Base-by-base conservation (phyloP, 1,139 yeast species). In the Sugiyamaella xylanicola region DNA sequence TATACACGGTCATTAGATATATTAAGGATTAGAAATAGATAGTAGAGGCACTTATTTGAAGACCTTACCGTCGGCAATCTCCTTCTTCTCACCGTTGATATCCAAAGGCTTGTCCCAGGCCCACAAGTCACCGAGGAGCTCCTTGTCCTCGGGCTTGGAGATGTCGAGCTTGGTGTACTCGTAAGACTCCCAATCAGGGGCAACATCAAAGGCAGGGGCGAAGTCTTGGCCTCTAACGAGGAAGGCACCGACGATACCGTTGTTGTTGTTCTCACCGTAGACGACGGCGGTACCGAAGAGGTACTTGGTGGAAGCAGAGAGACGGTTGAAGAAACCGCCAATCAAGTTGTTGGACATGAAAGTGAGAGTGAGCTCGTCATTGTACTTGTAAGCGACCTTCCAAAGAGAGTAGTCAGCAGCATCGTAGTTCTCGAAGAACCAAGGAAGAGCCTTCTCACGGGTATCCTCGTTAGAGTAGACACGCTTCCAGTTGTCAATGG, bases 111-210 rank as follows among this genome's bases (percentile, higher is more conserved):
- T 80, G 74, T 87, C 95, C 93, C 95, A 86, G 64, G 93, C 88
- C 85, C 90, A 85, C 80, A 85, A 76, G 80, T 85, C 84, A 73
- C 84, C 79, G 65, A 87, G 74, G 69, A 85, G 84, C 61, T 76
- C 86, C 75, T 79, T 84, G 79, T 83, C 89, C 68, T 80, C 88
- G 60, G 80, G 80, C 67, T 81, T 83, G 68, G 87, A 66, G 57
- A 86, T 77, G 71, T 87, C 93, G 68, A 87, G 78, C 78, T 83
- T 81, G 70, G 80, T 73, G 83, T 79, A 85, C 59, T 72, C 71
- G 78, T 85, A 87, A 41, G 92, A 85, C 79, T 93, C 99, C 96
- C 96, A 91, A 79, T 93, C 99, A 77, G 99, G 98, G 72, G 99
- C 99, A 75, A 93, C 98, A 65, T 93, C 88, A 72, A 93, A 91